Conservation (phyloP, 176 grass and related monocot species). For the Pontederia paniculata region DNA sequence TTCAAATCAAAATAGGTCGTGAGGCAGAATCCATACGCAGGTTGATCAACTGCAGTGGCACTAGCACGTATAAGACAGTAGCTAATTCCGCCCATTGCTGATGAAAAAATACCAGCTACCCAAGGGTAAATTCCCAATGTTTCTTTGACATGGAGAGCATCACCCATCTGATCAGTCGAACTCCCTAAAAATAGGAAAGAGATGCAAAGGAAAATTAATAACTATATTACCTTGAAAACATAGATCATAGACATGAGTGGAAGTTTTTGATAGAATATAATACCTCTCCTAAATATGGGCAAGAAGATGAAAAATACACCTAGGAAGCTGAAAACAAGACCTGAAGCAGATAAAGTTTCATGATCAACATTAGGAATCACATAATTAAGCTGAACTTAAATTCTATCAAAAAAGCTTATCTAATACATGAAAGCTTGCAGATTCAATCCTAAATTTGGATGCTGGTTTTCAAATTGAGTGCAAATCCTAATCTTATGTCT, state of each 20-base stretch:
- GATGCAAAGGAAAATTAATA: background rate
- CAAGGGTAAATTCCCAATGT: background rate
- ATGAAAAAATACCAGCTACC: constrained; percentile 17
- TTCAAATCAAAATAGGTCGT: background rate
- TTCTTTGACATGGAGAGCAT: background rate
- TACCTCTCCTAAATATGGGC: constrained; percentile 12
- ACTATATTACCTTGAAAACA: background rate
- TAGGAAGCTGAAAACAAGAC: constrained; percentile 14
- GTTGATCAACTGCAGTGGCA: constrained; percentile 17
- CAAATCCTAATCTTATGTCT: too few species aligned
- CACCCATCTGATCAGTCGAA: constrained; percentile 1
- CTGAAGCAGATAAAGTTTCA: constrained; percentile 4
- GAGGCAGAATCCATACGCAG: constrained; percentile 11
- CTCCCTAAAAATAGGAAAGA: constrained; percentile 1
- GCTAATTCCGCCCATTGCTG: constrained; percentile 14
- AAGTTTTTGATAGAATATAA: background rate
- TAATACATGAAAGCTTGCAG: too few species aligned
- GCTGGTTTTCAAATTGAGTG: too few species aligned
- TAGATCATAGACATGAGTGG: background rate
- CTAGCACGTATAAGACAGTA: constrained; percentile 17
- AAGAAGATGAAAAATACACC: constrained; percentile 10
- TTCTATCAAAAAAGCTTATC: too few species aligned
- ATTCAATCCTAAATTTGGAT: too few species aligned
- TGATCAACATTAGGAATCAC: background rate
- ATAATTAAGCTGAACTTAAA: too few species aligned